Base-by-base conservation (phyloP, 1,284 basidiomycete genomes). In the Cerrena zonata region DNA sequence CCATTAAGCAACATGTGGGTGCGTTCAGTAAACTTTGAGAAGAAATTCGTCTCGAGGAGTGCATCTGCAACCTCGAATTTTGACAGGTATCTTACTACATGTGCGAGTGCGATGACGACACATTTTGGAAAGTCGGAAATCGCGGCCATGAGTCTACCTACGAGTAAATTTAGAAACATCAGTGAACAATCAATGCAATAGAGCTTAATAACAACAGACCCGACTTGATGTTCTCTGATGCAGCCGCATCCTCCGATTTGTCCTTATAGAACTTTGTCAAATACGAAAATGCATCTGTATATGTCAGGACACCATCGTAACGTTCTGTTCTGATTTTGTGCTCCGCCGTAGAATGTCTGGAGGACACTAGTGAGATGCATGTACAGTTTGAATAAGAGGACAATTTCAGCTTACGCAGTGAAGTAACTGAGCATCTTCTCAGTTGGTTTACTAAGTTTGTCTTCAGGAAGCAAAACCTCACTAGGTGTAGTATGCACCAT, bases 1-100 rank as follows among this genome's bases (percentile, higher is more conserved):
- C 85, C 85, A 51, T 88, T 91, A 44, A 99, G 75, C 13, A 94
- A 76, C 94, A 98, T 96, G 56, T 91, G 86, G 0, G 84, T 80
- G 41, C 81, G 78, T 36, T 83, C 82, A 1, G 88, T 77, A 62
- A 98, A 98, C 59, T 78, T 82, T 15, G 72, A 75, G 67, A 94
- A 96, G 60, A 90, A 88, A 36, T 78, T 77, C 0, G 85, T 82
- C 61, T 89, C 84, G 5, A 83, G 62, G 55, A 94, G 80, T 3
- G 84, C 80, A 55, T 89, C 84, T 21, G 87, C 84, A 34, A 96
- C 77, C 26, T 76, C 77, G 68, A 94, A 96, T 0, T 75, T 74
- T 12, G 79, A 77, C 13, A 98, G 80, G 64, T 98, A 83, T 47
- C 82, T 70, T 53, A 96, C 80, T 7, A 84, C 75, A 52, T 89